These are phyloP conservation scores for Punctularia strigosozonata DNA, from an alignment of 768 basidiomycete species.

Conservation along the genomic window DNA sequence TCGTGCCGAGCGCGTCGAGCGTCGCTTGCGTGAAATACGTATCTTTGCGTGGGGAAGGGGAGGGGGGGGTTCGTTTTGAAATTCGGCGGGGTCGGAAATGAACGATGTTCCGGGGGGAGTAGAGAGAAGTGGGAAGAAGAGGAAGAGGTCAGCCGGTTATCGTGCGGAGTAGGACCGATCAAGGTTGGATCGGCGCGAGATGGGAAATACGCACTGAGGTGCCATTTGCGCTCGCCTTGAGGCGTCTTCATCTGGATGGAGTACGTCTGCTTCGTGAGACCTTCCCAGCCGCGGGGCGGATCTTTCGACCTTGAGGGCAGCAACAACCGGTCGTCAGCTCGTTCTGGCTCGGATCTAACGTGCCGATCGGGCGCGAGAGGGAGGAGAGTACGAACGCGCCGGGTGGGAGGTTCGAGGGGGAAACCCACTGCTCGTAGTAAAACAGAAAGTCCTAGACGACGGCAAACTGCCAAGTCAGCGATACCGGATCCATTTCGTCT, in stretches of 20 bases:
- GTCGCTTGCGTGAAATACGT: slow-evolving; percentile 76
- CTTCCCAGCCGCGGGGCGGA: slow-evolving; percentile 52
- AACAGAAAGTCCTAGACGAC: slow-evolving; percentile 71
- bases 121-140: slow-evolving; percentile 2
- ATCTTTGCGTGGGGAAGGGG: slow-evolving; percentile 27
- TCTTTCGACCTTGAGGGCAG: too few species aligned
- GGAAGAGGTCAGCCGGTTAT: too few species aligned
- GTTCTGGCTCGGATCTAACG: too few species aligned
- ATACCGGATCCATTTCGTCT: not conserved
- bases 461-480: not conserved
- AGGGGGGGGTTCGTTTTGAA: not conserved
- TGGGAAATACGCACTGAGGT: slow-evolving; percentile 59
- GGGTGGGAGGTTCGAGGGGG: not conserved
- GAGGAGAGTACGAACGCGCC: not conserved
- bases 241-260: slow-evolving; percentile 25
- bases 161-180: too few species aligned
- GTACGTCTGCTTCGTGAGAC: slow-evolving; percentile 75
- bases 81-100: too few species aligned
- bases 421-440: slow-evolving; percentile 55
- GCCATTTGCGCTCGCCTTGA: slow-evolving; percentile 52
- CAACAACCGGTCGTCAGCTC: too few species aligned
- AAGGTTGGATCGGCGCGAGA: too few species aligned
- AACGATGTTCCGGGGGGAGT: slow-evolving; percentile 7
- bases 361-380: too few species aligned
- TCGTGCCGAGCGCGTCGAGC: slow-evolving; percentile 56